phyloP scores from a whole-genome alignment of 1,284 basidiomycete species.

The Pascua sp. region DNA sequence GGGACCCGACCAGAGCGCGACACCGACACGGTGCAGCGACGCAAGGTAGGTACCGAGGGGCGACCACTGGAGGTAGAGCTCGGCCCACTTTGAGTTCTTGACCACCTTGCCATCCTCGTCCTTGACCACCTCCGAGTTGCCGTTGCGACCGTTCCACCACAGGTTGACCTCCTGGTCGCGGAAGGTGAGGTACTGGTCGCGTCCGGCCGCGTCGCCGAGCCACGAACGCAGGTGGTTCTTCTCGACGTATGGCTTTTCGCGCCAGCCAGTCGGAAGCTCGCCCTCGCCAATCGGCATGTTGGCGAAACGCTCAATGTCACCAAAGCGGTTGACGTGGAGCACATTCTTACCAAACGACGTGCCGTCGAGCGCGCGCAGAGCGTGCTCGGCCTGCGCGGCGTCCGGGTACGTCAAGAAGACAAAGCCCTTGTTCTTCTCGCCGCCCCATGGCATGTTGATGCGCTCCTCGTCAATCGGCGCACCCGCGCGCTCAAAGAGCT shows the following conservation, averaged over 20 bases:
- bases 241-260: conserved; percentile 67
- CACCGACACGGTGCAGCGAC: conserved; percentile 91
- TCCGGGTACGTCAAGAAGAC: conserved; percentile 85
- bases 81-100: conserved; percentile 73
- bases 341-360: conserved; percentile 87
- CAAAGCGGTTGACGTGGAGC: conserved; percentile 85
- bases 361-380: conserved; percentile 75
- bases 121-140: conserved; percentile 73
- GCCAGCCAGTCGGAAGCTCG: conserved; percentile 61
- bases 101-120: conserved; percentile 53
- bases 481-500: conserved; percentile 77
- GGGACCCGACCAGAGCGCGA: conserved; percentile 88
- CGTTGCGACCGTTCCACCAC: conserved; percentile 89
- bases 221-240: conserved; percentile 94
- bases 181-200: conserved; percentile 95
- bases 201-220: conserved; percentile 85
- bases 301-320: conserved; percentile 83
- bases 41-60: conserved; percentile 90
- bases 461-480: conserved; percentile 69
- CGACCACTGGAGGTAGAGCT: conserved; percentile 97
- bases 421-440: conserved; percentile 81
- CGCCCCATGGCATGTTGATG: conserved; percentile 81
- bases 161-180: conserved; percentile 87
- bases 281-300: conserved; percentile 77
- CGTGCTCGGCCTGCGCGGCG: conserved; percentile 74